phyloP scores from a whole-genome alignment of 345 rosid genomes.

The Sisymbrium irio region DNA sequence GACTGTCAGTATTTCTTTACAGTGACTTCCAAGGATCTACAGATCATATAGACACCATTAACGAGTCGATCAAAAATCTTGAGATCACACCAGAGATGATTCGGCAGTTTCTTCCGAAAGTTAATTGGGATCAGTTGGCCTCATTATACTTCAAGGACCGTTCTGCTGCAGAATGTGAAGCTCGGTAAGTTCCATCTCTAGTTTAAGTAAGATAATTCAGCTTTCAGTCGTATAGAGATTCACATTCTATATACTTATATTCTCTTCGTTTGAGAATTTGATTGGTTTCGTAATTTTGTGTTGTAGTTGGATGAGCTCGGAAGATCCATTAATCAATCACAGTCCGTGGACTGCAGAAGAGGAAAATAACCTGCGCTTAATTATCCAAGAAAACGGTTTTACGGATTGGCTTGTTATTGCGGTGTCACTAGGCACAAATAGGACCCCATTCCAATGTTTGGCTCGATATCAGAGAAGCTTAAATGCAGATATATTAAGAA shows the following conservation, averaged over 20 bases:
- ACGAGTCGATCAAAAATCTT: conserved; percentile 54
- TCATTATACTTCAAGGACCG: conserved; percentile 54
- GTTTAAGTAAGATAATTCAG: conserved; percentile 4
- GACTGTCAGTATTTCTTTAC: conserved; percentile 17
- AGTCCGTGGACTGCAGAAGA: conserved; percentile 62
- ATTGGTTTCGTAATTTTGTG: conserved; percentile 5
- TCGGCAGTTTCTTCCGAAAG: conserved; percentile 74
- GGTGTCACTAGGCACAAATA: conserved; percentile 57
- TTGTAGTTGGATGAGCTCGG: conserved; percentile 81
- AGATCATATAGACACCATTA: conserved; percentile 53
- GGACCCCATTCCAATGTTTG: conserved; percentile 92
- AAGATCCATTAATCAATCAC: conserved; percentile 74
- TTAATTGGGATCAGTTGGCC: conserved; percentile 80
- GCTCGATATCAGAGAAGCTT: conserved; percentile 80
- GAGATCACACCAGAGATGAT: conserved; percentile 72
- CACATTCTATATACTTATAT: not conserved
- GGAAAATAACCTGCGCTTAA: conserved; percentile 56
- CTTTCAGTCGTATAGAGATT: not conserved
- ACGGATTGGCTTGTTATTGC: conserved; percentile 73
- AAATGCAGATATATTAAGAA: conserved; percentile 60
- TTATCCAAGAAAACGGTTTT: conserved; percentile 60
- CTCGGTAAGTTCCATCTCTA: conserved; percentile 52
- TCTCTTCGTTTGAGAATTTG: not conserved
- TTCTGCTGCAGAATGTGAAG: conserved; percentile 84
- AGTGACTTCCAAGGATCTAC: conserved; percentile 48